These are phyloP conservation scores for Metschnikowia henanensis DNA, from an alignment of 805 yeast species.

Conservation along the genomic window DNA sequence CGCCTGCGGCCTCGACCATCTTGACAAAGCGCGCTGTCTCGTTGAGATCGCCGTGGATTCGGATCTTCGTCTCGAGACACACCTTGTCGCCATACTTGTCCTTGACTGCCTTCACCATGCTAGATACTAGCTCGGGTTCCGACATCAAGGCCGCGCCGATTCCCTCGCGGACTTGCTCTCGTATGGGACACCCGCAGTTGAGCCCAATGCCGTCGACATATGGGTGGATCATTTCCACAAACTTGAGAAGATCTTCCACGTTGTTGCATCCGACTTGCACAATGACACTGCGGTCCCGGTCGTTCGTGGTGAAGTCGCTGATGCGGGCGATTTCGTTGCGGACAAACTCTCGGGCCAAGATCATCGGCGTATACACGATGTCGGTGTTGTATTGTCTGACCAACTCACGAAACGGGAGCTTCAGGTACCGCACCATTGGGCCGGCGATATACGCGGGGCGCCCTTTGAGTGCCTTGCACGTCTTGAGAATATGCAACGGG, in stretches of 20 bases:
- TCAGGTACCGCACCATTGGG: slow-evolving; percentile 97
- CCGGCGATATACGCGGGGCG: slow-evolving; percentile 55
- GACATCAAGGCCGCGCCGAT: slow-evolving; percentile 95
- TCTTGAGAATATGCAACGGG: slow-evolving; percentile 36
- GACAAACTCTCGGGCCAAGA: slow-evolving; percentile 91
- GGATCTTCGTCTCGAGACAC: slow-evolving; percentile 87
- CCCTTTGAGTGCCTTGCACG: slow-evolving; percentile 22
- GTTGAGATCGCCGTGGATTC: slow-evolving; percentile 75
- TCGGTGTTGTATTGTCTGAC: slow-evolving; percentile 71
- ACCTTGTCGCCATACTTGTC: slow-evolving; percentile 65
- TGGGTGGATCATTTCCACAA: slow-evolving; percentile 87
- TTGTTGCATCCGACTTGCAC: slow-evolving; percentile 93
- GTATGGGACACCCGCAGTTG: slow-evolving; percentile 97
- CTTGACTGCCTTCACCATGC: slow-evolving; percentile 84
- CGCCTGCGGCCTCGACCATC: slow-evolving; percentile 81
- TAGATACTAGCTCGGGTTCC: slow-evolving; percentile 74
- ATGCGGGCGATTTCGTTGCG: slow-evolving; percentile 77
- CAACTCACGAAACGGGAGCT: slow-evolving; percentile 84
- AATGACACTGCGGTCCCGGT: slow-evolving; percentile 65
- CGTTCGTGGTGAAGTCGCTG: slow-evolving; percentile 83
- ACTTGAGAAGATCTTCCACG: slow-evolving; percentile 74
- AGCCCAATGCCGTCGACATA: slow-evolving; percentile 92
- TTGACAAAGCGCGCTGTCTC: slow-evolving; percentile 75
- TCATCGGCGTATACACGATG: slow-evolving; percentile 95
- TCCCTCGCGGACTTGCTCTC: slow-evolving; percentile 92